These are phyloP conservation scores for Pseudotsuga menziesii DNA, from an alignment of 75 land plant genomes.

Conservation along the genomic window DNA sequence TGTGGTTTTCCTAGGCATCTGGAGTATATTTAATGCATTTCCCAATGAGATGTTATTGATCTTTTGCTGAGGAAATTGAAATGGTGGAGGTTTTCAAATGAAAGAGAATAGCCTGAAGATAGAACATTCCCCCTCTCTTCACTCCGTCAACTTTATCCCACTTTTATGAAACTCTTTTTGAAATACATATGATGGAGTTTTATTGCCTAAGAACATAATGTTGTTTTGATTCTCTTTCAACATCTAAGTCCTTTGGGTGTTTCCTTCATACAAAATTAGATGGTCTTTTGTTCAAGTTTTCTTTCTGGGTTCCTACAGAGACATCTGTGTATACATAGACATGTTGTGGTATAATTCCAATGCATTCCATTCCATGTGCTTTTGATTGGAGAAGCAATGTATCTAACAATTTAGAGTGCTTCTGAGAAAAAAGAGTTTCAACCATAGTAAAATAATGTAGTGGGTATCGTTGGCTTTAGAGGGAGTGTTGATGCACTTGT, in stretches of 20 bases:
- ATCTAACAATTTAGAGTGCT: background rate
- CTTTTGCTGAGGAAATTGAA: background rate
- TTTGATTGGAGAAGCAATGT: background rate
- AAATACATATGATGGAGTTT: background rate
- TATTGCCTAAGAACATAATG: background rate
- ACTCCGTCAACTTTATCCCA: background rate
- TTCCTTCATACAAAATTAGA: background rate
- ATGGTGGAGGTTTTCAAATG: background rate
- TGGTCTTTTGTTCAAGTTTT: background rate
- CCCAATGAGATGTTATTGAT: background rate
- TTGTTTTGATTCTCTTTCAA: no score
- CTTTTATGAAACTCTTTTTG: background rate
- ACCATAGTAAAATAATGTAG: background rate
- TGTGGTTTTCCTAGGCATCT: no score
- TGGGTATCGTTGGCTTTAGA: background rate
- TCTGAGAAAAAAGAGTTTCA: background rate
- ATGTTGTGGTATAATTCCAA: background rate
- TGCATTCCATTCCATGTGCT: background rate
- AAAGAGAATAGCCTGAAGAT: constrained; percentile 4
- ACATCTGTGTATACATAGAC: constrained; percentile 6
- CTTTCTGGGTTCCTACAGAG: background rate
- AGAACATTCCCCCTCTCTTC: no score
- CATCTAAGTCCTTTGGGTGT: background rate
- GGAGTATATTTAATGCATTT: no score
- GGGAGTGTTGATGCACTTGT: background rate